These are phyloP conservation scores for Panaeolus cyanescens DNA, from an alignment of 768 basidiomycete genomes.

Conservation along the genomic window DNA sequence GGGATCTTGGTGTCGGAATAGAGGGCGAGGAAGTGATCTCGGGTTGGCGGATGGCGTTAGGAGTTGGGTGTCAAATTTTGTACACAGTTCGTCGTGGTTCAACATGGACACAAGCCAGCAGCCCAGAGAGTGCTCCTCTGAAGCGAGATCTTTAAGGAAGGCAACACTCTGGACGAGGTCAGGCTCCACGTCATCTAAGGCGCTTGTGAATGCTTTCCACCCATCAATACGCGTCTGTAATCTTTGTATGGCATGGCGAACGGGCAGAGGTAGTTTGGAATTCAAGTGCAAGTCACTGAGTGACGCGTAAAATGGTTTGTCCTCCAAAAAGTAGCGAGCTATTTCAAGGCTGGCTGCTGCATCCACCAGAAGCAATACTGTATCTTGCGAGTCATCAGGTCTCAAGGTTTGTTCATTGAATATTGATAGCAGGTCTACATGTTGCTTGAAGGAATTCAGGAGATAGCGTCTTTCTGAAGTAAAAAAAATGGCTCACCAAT, in stretches of 20 bases:
- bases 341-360: conserved; percentile 69
- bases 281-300: conserved; percentile 39
- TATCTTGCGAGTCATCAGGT: conserved; percentile 43
- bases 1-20: conserved; percentile 32
- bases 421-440: conserved; percentile 53
- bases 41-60: conserved; percentile 28
- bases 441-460: conserved; percentile 40
- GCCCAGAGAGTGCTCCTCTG: conserved; percentile 68
- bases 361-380: conserved; percentile 57
- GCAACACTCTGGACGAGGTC: conserved; percentile 50
- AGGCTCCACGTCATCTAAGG: conserved; percentile 52
- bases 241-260: conserved; percentile 46
- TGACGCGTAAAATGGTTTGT: conserved; percentile 41
- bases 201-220: conserved; percentile 65
- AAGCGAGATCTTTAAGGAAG: conserved; percentile 61
- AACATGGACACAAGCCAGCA: conserved; percentile 75
- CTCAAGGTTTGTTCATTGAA: conserved; percentile 52
- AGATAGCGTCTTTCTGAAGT: not conserved
- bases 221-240: conserved; percentile 52
- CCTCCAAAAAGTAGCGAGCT: conserved; percentile 49
- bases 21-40: conserved; percentile 20
- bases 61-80: conserved; percentile 41
- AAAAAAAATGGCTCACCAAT: conserved; percentile 33
- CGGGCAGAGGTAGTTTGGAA: conserved; percentile 37
- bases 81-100: conserved; percentile 52